Evolutionary conservation across 176 grass and related monocot genomes (phyloP), one percentile per base, ranked within the genome.

Genomic region (Lolium multiflorum): DNA sequence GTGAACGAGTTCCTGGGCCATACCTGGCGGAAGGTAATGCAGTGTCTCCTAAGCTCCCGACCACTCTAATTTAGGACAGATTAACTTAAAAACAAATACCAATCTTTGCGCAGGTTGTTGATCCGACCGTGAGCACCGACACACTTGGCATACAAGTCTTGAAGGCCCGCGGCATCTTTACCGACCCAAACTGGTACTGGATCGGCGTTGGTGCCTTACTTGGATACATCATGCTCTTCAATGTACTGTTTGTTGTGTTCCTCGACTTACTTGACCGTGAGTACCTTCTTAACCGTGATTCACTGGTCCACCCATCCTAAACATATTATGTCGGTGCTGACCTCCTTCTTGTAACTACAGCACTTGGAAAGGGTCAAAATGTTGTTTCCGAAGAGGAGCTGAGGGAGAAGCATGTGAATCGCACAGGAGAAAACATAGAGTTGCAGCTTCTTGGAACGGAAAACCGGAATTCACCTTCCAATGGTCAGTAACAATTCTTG

Each of bases 111-210:
- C 81, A 89, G 90, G 52, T 88, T 84, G 84, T 95, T 31, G 48
- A 85, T 88, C 6, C 20, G 9, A 87, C 80, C 61, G 18, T 10
- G 20, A 89, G 87, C 86, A 76, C 69, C 5, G 91, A 88, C 13
- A 95, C 88, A 13, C 85, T 98, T 4, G 95, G 95, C 8, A 83
- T 92, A 31, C 91, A 84, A 83, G 49, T 98, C 74, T 79, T 98
- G 13, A 84, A 87, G 68, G 48, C 70, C 0, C 93, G 95, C 12
- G 91, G 93, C 31, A 92, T 98, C 62, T 98, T 98, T 83, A 87
- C 92, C 11, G 91, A 98, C 74, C 15, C 95, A 54, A 98, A 93
- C 83, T 98, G 95, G 95, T 98, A 98, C 73, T 98, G 95, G 95
- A 98, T 98, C n/a, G 95, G 95, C 22, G 83, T 90, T 8, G 91